Conservation (phyloP, 2,329 filamentous ascomycete species). For the Pseudopyrenochaeta lycopersici region DNA sequence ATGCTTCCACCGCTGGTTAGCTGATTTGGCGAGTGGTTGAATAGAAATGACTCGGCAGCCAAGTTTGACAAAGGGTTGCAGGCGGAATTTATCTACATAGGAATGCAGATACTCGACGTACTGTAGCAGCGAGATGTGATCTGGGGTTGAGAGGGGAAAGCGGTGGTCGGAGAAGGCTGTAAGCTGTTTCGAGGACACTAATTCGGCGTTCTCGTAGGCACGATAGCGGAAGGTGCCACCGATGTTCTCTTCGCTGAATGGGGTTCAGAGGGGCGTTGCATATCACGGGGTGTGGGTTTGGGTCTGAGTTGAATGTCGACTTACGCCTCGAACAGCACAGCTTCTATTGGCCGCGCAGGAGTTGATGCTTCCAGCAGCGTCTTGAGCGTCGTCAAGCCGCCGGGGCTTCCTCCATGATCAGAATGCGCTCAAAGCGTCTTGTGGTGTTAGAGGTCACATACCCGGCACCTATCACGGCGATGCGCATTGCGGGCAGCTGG, state of each 20-base stretch:
- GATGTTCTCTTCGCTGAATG: constrained; percentile 48
- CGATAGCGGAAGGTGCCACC: constrained; percentile 60
- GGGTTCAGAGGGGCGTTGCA: constrained; percentile 4
- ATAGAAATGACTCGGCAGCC: constrained; percentile 35
- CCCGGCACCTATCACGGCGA: constrained; percentile 43
- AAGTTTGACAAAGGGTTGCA: constrained; percentile 35
- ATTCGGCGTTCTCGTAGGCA: constrained; percentile 60
- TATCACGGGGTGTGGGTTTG: not conserved
- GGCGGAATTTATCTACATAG: constrained; percentile 38
- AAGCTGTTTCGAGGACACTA: constrained; percentile 61
- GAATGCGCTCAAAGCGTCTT: not conserved
- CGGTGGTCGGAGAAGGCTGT: constrained; percentile 62
- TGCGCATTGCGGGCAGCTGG: constrained; percentile 29
- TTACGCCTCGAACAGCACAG: constrained; percentile 55
- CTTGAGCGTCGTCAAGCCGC: constrained; percentile 39
- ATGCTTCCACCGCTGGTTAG: constrained; percentile 34
- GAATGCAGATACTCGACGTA: constrained; percentile 42
- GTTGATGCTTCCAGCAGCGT: constrained; percentile 43
- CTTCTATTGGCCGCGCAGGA: constrained; percentile 50
- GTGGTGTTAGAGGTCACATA: constrained; percentile 10
- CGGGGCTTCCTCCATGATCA: constrained; percentile 24
- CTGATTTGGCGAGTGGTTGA: constrained; percentile 25
- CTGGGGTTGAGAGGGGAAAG: constrained; percentile 50
- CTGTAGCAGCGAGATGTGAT: constrained; percentile 42
- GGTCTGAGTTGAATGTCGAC: not conserved